A percentile compares a stretch with the other conserved stretches of the same genome.
Conservation (phyloP, 2,329 filamentous ascomycete genomes). For the Aspergillus nomiae region DNA sequence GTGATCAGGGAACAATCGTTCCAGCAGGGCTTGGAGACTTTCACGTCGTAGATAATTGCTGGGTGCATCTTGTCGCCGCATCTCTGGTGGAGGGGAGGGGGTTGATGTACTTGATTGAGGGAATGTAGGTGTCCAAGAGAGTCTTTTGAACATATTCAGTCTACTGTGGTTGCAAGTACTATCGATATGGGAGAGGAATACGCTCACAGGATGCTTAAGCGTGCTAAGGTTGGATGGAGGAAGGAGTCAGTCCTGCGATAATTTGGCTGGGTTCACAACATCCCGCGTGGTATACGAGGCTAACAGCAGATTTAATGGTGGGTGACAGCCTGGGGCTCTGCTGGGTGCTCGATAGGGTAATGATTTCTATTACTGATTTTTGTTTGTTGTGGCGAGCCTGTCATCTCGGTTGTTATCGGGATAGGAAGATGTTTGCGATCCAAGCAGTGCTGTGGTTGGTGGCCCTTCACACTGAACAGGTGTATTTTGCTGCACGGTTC, state of each 20-base stretch:
- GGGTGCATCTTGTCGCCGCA: slow-evolving; percentile 17
- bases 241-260: background rate
- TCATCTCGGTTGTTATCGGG: background rate
- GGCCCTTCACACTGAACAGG: background rate
- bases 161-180: background rate
- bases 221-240: background rate
- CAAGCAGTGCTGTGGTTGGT: background rate
- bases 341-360: background rate
- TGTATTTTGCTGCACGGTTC: background rate
- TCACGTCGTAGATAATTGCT: slow-evolving; percentile 17
- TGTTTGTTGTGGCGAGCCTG: background rate
- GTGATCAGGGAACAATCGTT: slow-evolving; percentile 21
- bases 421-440: background rate
- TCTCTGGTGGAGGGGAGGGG: background rate
- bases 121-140: background rate
- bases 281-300: background rate
- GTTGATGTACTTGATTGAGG: background rate
- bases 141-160: background rate
- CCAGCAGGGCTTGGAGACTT: slow-evolving; percentile 22
- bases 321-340: slow-evolving; percentile 2
- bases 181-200: background rate
- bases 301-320: background rate
- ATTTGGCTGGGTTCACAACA: background rate
- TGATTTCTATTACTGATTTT: background rate
- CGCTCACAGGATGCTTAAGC: background rate